Conservation (phyloP, 768 basidiomycete genomes). For the Brasilioporus rufonigricans region DNA sequence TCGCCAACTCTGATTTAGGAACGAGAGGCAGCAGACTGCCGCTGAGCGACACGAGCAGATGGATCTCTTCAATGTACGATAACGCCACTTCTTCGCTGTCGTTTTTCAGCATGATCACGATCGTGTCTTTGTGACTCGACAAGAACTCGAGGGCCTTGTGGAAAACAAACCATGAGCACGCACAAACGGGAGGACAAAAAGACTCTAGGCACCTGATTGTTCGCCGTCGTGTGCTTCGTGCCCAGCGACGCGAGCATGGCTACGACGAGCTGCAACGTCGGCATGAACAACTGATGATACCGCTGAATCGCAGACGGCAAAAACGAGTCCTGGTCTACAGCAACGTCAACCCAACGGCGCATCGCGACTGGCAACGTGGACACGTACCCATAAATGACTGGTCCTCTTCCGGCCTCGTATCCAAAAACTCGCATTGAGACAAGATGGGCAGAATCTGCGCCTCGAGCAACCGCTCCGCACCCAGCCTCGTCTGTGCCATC, state of each 20-base stretch:
- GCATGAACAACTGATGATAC: constrained; percentile 89
- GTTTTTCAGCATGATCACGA: constrained; percentile 79
- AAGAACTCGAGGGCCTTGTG: constrained; percentile 69
- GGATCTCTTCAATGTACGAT: constrained; percentile 72
- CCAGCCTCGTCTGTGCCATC: constrained; percentile 77
- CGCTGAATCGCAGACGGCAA: constrained; percentile 83
- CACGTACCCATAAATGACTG: constrained; percentile 75
- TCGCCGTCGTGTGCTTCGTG: constrained; percentile 59
- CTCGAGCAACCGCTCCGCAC: constrained; percentile 83
- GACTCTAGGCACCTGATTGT: constrained; percentile 55
- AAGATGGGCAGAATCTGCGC: constrained; percentile 70
- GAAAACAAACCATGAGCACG: neutral
- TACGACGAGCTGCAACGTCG: constrained; percentile 77
- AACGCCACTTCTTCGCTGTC: constrained; percentile 60
- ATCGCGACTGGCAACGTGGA: neutral
- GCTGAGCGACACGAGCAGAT: constrained; percentile 74
- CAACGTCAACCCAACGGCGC: neutral
- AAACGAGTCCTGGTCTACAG: constrained; percentile 78
- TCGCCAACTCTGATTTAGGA: constrained; percentile 74
- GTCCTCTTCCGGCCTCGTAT: constrained; percentile 80
- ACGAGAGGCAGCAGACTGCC: constrained; percentile 66
- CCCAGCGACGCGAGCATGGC: constrained; percentile 79
- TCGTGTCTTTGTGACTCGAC: constrained; percentile 76
- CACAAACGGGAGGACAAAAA: no score
- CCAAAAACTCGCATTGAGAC: constrained; percentile 83